phyloP scores from a whole-genome alignment of 345 rosid species.

The Brassica carinata region DNA sequence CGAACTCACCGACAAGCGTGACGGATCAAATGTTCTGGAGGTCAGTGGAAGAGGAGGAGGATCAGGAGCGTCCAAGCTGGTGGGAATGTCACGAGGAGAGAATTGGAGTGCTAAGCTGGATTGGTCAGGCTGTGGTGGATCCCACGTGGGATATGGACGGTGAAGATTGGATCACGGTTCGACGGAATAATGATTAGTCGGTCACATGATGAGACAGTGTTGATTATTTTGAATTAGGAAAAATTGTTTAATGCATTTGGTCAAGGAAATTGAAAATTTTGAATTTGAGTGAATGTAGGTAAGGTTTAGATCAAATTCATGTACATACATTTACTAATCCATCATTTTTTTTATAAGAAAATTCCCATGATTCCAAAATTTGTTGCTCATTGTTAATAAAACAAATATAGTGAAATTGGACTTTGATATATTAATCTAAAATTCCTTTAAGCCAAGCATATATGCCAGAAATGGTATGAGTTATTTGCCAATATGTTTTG shows the following conservation, averaged over 20 bases:
- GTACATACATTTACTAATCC: constrained; percentile 21
- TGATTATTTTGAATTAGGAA: not conserved
- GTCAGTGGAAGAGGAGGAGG: constrained; percentile 33
- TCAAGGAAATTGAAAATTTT: not conserved
- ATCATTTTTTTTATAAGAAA: constrained; percentile 12
- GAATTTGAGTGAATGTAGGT: constrained; percentile 15
- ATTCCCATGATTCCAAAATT: not conserved
- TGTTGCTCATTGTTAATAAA: constrained; percentile 2
- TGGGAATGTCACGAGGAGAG: constrained; percentile 46
- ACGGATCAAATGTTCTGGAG: constrained; percentile 72
- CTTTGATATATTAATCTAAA: not conserved
- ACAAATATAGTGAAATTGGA: not conserved
- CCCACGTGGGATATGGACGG: constrained; percentile 53
- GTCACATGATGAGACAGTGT: constrained; percentile 24
- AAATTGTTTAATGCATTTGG: not conserved
- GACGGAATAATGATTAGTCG: constrained; percentile 35
- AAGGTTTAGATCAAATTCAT: constrained; percentile 1
- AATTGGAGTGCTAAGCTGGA: constrained; percentile 49
- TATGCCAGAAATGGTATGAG: not conserved
- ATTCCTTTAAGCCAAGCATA: not conserved
- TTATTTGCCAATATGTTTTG: not conserved
- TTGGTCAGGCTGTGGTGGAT: constrained; percentile 20
- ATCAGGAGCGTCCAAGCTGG: constrained; percentile 25
- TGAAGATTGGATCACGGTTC: constrained; percentile 58
- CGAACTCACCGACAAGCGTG: constrained; percentile 75